Evolutionary conservation across 441 rosid genomes (phyloP), one percentile per base, ranked within the genome.

Genomic region (Brassica hybrid): DNA sequence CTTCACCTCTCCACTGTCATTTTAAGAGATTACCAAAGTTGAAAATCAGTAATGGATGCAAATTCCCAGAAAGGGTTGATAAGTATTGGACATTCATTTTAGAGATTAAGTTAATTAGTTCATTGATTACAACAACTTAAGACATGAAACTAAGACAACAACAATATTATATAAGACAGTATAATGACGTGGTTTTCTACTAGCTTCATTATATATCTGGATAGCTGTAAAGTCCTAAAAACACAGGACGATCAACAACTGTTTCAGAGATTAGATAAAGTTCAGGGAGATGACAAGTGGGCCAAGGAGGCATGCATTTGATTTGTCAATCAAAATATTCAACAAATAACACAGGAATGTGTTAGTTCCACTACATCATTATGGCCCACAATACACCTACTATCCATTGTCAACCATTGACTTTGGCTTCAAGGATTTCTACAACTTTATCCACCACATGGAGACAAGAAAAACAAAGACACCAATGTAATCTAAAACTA

Each of bases 1-100:
- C 54, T 17, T 90, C 87, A 16, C 83, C 80, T 85, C 93, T 84
- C 83, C 83, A 80, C 83, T 81, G 79, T 59, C 73, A 75, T 56
- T 18, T 56, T 56, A 18, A 45, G 0, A 56, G 61, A 56, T 56
- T 48, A 21, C 38, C 0, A 76, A 50, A 27, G 56, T 14, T 13
- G 1, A 78, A 60, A 43, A 66, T 72, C 59, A 64, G 63, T 62
- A 21, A 2, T 38, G 43, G 43, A 38, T 38, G 43, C 63, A 69
- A 30, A 30, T 30, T 30, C 34, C 34, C 34, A 30, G 34, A 30
- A 30, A 30, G 34, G 34, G 34, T 30, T 30, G 34, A 30, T 30
- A 30, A 34, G 38, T 34, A 5, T 34, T 38, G 43, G 18, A 32
- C 63, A 38, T 38, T 8, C 43, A 9, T 38, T 38, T 3, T 38